Evolutionary conservation across 2,329 filamentous ascomycete genomes (phyloP), one percentile per base, ranked within the genome.

Genomic region (Scortechinia acanthostroma): DNA sequence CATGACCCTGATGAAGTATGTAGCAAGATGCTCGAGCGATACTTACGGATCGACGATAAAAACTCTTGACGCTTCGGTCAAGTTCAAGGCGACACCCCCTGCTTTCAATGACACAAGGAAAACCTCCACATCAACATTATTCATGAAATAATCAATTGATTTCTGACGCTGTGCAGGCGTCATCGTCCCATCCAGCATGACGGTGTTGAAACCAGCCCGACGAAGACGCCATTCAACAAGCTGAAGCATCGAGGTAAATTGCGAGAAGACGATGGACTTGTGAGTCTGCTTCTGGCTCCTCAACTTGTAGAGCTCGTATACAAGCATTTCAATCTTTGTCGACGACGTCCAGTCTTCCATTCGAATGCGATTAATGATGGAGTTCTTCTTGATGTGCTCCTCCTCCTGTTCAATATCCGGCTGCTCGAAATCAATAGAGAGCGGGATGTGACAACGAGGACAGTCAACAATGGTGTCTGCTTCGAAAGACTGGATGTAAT

Each of bases 311-410:
- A 98, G 76, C 58, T 97, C 90, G 58, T 96, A 94, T 6, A 97
- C 86, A 4, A 98, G 78, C 61, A 95, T 83, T 67, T 98, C 93
- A 52, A 98, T 98, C 70, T 98, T 98, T 50, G 91, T 96, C 1
- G 90, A 96, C 0, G 89, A 95, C 0, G 90, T 95, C 93, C 93
- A 98, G 56, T 97, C 88, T 61, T 95, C 88, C 91, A 97, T 96
- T 65, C 91, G 89, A 67, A 98, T 97, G 46, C 93, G 87, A 62
- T 97, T 97, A 72, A 97, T 94, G 62, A 98, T 98, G 1, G 90
- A 95, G 14, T 83, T 91, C 66, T 96, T 96, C 75, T 95, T 96
- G 48, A 95, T 82, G 4, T 83, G 68, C 2, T 80, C 75, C 60
- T 91, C 87, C 50, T 96, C 88, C 63, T 96, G 91, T 64, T 95